Base-by-base conservation (phyloP, 768 basidiomycete genomes). In the Melanogaster broomeanus region DNA sequence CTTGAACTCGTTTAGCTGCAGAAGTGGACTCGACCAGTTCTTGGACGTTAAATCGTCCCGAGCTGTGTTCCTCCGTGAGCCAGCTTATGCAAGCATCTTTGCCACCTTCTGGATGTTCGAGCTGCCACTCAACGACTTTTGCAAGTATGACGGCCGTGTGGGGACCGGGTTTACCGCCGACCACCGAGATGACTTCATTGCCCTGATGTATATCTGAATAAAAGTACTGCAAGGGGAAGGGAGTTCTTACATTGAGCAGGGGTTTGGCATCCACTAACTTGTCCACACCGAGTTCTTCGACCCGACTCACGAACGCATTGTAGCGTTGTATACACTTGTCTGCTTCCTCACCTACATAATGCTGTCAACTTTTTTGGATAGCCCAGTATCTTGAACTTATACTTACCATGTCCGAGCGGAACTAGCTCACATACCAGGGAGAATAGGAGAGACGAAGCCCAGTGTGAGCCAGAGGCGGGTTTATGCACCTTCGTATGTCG, bases 71-170 rank as follows among this genome's bases (percentile, higher is more conserved):
- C n/a, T 69, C 67, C 51, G 71, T 68, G 38, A 98, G 71, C 92
- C 92, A 97, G 12, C 65, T 65, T 25, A 74, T 64, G 63, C 93
- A 94, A 4, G 84, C 80, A 6, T 83, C 85, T 61, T 83, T 81
- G 4, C 81, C 79, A 1, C 77, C 79, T 2, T 75, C 61, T 0
- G 94, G 91, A 64, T 93, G 72, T 31, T 82, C 85, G 7, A 98
- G 76, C 60, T 94, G 93, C 95, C 94, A 98, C 53, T 85, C 81
- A 18, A 92, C 62, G 22, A 98, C 77, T 42, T 76, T 78, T n/a
- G 77, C 72, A 18, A 92, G 73, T 6, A 85, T 77, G 25, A 77
- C 70, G 28, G 81, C 80, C 6, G 85, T 83, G 83, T 92, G 86
- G 2, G 83, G 78, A 2, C 93, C 93, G 2, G 85, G 78, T 54